Percentiles rank a stretch among this genome's conserved stretches.
Conservation (phyloP, 192 early-diverging fungal species). For the Coemansia sp. region DNA sequence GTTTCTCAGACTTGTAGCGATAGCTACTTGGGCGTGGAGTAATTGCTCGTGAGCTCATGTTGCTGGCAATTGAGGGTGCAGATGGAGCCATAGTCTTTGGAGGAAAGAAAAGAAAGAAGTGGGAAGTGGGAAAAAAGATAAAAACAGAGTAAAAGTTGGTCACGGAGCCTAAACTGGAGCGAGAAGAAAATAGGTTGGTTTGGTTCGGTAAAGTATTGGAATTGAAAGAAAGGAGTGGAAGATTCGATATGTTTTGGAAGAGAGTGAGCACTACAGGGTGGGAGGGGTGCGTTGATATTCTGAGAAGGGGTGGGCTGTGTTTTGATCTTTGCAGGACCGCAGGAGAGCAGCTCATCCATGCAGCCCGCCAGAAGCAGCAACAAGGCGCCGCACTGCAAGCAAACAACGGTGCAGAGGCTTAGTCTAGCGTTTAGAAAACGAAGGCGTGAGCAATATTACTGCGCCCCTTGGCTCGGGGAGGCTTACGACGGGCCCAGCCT, state of each 20-base stretch:
- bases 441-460: constrained; percentile 2
- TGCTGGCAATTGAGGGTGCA: constrained; percentile 53
- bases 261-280: background rate
- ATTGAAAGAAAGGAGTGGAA: background rate
- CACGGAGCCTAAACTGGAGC: constrained; percentile 1
- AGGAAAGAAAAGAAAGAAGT: constrained; percentile 1
- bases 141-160: constrained; percentile 4
- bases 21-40: constrained; percentile 58
- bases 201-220: background rate
- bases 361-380: background rate
- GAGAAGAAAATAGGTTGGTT: background rate
- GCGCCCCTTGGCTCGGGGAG: background rate
- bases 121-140: constrained; percentile 7
- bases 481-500: constrained; percentile 1
- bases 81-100: constrained; percentile 43
- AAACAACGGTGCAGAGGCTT: constrained; percentile 2
- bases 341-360: background rate
- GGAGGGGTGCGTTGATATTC: background rate
- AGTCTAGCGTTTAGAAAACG: background rate
- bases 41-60: constrained; percentile 43
- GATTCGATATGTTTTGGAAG: background rate
- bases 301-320: background rate
- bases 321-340: background rate
- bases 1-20: constrained; percentile 92
- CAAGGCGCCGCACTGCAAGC: background rate